Base-by-base conservation (phyloP, 2,329 filamentous ascomycete genomes). In the Pseudogymnoascus sp. region DNA sequence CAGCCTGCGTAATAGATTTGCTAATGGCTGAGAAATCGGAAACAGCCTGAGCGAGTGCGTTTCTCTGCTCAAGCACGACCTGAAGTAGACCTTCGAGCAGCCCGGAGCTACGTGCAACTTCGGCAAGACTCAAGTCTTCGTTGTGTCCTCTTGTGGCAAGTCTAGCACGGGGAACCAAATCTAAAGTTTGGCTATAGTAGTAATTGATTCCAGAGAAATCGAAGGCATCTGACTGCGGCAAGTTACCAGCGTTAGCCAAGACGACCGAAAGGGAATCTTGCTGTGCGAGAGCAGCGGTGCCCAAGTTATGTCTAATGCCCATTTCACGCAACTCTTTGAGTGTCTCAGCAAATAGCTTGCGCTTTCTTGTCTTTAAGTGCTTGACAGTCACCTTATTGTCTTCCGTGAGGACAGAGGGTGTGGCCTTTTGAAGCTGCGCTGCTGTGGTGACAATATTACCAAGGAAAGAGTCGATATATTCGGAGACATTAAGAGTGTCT, bases 311-410 rank as follows among this genome's bases (percentile, higher is more conserved):
- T 68, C 87, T 88, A 68, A 99, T 84, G 3, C 94, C 94, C 93
- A 99, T 97, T 62, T 87, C 84, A 36, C 91, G 85, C 29, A 97
- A 77, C 21, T 86, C 84, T 69, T 90, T 92, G 65, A 99, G 77
- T 0, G 89, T 92, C 67, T 97, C 93, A 0, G 91, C 89, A 68
- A 96, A 94, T 11, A 97, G 81, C 68, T 92, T 92, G 44, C 91
- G 85, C 76, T 99, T 99, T 68, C 90, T 84, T 2, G 85, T 86
- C 78, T 97, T 97, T 67, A 97, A 84, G 72, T 97, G 90, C 73
- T 95, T 92, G 64, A 97, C 84, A 13, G 82, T 74, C 9, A 86
- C 82, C 71, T 92, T 93, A 73, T 94, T 97, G 44, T 96, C 92
- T 26, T 96, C 90, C 0, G 84, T 96, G 50, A 96, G 76, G n/a